Evolutionary conservation across 2,329 filamentous ascomycete species (phyloP).

Genomic region (Pseudomassariella vexata): DNA sequence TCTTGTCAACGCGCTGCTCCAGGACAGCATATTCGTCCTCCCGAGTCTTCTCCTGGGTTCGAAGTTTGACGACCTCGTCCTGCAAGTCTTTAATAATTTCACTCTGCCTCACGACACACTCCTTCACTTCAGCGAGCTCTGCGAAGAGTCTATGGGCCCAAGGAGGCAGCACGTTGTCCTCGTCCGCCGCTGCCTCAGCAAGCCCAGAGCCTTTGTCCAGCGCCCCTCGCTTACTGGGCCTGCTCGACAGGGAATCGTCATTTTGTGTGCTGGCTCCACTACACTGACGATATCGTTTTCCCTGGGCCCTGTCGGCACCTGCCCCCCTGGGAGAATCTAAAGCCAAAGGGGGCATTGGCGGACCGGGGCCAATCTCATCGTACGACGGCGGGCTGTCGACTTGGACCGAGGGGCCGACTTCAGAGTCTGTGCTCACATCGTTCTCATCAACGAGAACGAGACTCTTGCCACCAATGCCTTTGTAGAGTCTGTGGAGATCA

Average conservation of each 20-base stretch:
- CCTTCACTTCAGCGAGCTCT: constrained; percentile 3
- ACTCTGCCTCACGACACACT: constrained; percentile 2
- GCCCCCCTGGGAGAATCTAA: neutral
- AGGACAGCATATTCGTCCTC: constrained; percentile 3
- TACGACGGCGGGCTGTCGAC: constrained; percentile 5
- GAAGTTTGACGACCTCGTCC: constrained; percentile 1
- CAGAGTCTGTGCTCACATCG: neutral
- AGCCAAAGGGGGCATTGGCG: constrained; percentile 5
- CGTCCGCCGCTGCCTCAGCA: neutral
- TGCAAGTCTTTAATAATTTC: constrained; percentile 3
- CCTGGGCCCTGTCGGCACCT: neutral
- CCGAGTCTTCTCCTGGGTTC: constrained; percentile 1
- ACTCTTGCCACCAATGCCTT: constrained; percentile 6
- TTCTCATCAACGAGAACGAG: neutral
- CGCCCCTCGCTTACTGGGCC: neutral
- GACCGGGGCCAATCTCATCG: constrained; percentile 6
- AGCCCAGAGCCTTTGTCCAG: neutral
- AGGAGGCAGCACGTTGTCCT: neutral
- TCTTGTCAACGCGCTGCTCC: constrained; percentile 3
- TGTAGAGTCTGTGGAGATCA: constrained; percentile 7
- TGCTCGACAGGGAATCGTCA: neutral
- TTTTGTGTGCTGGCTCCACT: constrained; percentile 1
- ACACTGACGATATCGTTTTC: constrained; percentile 5
- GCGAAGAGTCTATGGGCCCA: constrained; percentile 2
- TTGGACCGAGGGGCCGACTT: neutral